A percentile compares a stretch with the other conserved stretches of the same genome.
These are phyloP conservation scores for Annona cherimola DNA, from an alignment of 164 flowering plant species.

Conservation along the genomic window DNA sequence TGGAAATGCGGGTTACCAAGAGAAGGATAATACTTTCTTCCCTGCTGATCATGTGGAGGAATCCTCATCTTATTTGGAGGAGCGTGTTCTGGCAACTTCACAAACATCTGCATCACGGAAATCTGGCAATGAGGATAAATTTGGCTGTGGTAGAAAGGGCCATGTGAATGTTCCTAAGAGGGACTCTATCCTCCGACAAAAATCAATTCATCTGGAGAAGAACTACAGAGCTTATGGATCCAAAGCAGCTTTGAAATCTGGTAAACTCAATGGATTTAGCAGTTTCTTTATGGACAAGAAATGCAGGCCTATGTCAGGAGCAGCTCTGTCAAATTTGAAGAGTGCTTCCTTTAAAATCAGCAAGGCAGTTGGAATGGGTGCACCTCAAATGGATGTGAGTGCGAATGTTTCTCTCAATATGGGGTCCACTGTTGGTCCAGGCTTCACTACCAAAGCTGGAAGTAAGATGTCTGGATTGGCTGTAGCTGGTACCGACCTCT, in stretches of 20 bases:
- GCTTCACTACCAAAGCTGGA: slow-evolving; percentile 21
- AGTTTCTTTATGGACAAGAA: slow-evolving; percentile 67
- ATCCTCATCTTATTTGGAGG: slow-evolving; percentile 31
- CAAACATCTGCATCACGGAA: slow-evolving; percentile 21
- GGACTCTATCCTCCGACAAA: slow-evolving; percentile 69
- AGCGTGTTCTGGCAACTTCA: slow-evolving; percentile 16
- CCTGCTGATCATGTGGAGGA: slow-evolving; percentile 29
- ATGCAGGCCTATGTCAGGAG: slow-evolving; percentile 50
- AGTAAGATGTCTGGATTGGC: slow-evolving; percentile 28
- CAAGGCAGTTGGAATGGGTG: slow-evolving; percentile 37
- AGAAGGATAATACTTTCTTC: slow-evolving; percentile 34
- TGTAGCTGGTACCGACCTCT: slow-evolving; percentile 57
- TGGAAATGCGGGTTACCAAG: slow-evolving; percentile 27
- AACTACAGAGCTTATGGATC: slow-evolving; percentile 52
- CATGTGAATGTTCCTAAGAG: slow-evolving; percentile 49
- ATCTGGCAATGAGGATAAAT: slow-evolving; percentile 38
- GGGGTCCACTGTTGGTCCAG: slow-evolving; percentile 24
- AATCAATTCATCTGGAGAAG: slow-evolving; percentile 71
- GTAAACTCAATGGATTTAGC: slow-evolving; percentile 51
- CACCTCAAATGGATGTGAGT: slow-evolving; percentile 32
- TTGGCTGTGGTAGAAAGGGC: slow-evolving; percentile 39
- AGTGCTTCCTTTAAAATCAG: slow-evolving; percentile 43
- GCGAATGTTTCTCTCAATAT: slow-evolving; percentile 23
- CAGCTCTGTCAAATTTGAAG: slow-evolving; percentile 41
- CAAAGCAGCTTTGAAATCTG: slow-evolving; percentile 55